Evolutionary conservation across 495 filamentous ascomycete species (phyloP).

Genomic region (Aspergillus leporis): DNA sequence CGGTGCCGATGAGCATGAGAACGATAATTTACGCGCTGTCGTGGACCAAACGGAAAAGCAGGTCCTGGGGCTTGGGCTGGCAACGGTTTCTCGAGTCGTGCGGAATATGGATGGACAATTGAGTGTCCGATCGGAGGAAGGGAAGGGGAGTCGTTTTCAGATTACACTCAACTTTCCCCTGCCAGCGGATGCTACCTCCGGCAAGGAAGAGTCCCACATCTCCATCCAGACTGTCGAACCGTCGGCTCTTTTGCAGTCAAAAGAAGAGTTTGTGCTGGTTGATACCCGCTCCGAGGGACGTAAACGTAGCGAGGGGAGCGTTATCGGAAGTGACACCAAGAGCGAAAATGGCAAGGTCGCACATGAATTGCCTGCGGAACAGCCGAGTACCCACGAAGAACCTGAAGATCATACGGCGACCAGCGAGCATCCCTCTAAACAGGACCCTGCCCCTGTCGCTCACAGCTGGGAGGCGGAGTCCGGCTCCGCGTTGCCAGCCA

Average conservation of each 20-base stretch:
- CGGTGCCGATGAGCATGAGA: slow-evolving; percentile 10
- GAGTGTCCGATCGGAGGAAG: slow-evolving; percentile 81
- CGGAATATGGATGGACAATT: slow-evolving; percentile 92
- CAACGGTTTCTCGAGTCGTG: slow-evolving; percentile 80
- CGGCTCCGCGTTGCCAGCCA: slow-evolving; percentile 15
- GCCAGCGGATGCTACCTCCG: slow-evolving; percentile 22
- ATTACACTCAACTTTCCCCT: slow-evolving; percentile 40
- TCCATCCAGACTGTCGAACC: slow-evolving; percentile 14
- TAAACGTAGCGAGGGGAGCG: not conserved
- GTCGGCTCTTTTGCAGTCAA: slow-evolving; percentile 20
- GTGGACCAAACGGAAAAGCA: slow-evolving; percentile 23
- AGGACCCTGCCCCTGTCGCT: not conserved
- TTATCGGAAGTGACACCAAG: not conserved
- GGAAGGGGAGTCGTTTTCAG: slow-evolving; percentile 80
- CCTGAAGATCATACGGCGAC: not conserved
- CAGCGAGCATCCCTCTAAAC: not conserved
- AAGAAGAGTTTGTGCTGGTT: slow-evolving; percentile 39
- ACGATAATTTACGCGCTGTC: slow-evolving; percentile 2
- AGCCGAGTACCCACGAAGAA: not conserved
- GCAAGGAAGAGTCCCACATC: not conserved
- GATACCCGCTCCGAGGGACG: slow-evolving; percentile 11
- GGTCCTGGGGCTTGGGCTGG: slow-evolving; percentile 79
- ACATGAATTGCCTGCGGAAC: not conserved
- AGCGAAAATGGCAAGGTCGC: not conserved
- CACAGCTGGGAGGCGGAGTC: not conserved